Evolutionary conservation across 1,139 yeast genomes (phyloP).

Genomic region (Nakaseomyces kungkrabaensis): DNA sequence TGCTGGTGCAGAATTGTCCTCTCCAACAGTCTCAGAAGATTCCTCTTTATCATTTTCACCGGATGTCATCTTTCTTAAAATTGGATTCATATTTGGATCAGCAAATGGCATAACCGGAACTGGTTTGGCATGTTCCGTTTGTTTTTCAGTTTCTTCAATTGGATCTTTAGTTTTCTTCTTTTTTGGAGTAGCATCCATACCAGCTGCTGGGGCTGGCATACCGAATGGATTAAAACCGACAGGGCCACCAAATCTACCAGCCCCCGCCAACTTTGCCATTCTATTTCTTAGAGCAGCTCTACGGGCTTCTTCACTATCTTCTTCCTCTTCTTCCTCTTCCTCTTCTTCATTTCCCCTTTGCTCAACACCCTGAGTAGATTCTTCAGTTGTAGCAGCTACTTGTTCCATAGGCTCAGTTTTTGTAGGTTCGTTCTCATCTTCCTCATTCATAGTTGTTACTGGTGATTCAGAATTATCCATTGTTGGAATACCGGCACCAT

Average conservation of each 20-base stretch:
- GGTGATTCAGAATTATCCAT: neutral
- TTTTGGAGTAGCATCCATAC: slow-evolving; percentile 26
- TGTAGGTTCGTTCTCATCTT: neutral
- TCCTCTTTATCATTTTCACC: slow-evolving; percentile 2
- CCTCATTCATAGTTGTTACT: neutral
- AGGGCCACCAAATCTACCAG: slow-evolving; percentile 81
- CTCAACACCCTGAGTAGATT: neutral
- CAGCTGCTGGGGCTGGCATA: slow-evolving; percentile 28
- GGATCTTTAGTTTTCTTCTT: neutral
- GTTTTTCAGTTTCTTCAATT: slow-evolving; percentile 17
- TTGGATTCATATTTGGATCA: slow-evolving; percentile 22
- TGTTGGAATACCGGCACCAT: neutral
- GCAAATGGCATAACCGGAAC: slow-evolving; percentile 48
- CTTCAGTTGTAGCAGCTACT: slow-evolving; percentile 3
- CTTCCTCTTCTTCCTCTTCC: slow-evolving; percentile 39
- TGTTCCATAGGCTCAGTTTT: neutral
- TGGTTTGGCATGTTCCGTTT: slow-evolving; percentile 29
- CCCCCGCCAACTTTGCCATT: slow-evolving; percentile 92
- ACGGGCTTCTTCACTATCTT: slow-evolving; percentile 70
- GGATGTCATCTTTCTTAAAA: slow-evolving; percentile 13
- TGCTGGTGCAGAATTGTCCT: neutral
- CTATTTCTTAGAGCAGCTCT: slow-evolving; percentile 77
- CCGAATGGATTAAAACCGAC: slow-evolving; percentile 54
- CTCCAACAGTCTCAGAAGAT: slow-evolving; percentile 4
- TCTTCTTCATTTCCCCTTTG: slow-evolving; percentile 12